These are phyloP conservation scores for Pharus latifolius DNA, from an alignment of 176 grass and related monocot genomes.

Conservation along the genomic window DNA sequence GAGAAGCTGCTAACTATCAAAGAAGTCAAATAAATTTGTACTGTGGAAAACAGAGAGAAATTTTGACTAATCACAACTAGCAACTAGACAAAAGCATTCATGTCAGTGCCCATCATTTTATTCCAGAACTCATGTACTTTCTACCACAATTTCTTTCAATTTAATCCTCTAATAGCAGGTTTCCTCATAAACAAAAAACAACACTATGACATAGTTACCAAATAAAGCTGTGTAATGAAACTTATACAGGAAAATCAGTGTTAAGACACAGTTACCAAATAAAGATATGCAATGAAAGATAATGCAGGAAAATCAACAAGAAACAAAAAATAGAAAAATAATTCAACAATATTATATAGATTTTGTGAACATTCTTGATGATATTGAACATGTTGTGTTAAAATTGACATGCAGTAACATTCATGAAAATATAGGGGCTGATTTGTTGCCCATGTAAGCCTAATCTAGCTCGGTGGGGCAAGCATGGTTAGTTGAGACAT, in stretches of 20 bases:
- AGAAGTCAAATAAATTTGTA: constrained; percentile 73
- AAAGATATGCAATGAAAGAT: not conserved
- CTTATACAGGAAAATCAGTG: not conserved
- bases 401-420: too few species aligned
- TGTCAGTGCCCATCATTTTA: not conserved
- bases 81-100: not conserved
- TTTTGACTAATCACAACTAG: not conserved
- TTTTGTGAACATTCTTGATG: not conserved
- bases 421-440: too few species aligned
- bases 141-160: constrained; percentile 3
- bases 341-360: not conserved
- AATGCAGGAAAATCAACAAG: not conserved
- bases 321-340: not conserved
- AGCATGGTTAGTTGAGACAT: too few species aligned
- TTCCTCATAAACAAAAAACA: not conserved
- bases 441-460: too few species aligned
- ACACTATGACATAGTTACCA: not conserved
- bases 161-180: not conserved
- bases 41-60: constrained; percentile 5
- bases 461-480: too few species aligned
- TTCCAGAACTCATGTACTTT: not conserved
- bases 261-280: too few species aligned
- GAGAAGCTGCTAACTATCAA: constrained; percentile 94
- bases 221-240: not conserved
- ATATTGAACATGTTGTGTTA: not conserved